Base-by-base conservation (phyloP, 306 rosid species). In the Cucumis melo region DNA sequence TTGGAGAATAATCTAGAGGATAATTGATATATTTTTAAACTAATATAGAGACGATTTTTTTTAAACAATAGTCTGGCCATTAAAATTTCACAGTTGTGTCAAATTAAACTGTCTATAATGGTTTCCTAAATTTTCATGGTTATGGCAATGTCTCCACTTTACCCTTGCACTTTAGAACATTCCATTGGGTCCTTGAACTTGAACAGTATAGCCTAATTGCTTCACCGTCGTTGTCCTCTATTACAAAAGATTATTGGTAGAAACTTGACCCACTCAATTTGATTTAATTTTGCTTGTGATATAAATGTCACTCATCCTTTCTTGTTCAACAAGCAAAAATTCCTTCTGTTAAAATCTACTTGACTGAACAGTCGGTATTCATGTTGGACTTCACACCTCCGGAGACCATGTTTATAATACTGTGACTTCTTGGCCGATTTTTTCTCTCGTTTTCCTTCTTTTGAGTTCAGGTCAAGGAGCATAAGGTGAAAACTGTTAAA, bases 391-490 rank as follows among this genome's bases (percentile, higher is more conserved):
- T 8, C 32, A 6, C 29, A 10, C 36, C 32, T 67, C 32, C 20
- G 5, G 24, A 7, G 32, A 67, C 20, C 36, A 6, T 13, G 58
- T 50, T 48, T 71, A 24, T 56, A 67, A 21, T 42, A 67, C 36
- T 6, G 15, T 27, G 39, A 21, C 20, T 24, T 19, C 19, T 74
- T 36, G 2, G 27, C 27, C 41, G 21, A 8, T 80, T 73, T 41
- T 76, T 50, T 20, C 66, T 50, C 50, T 73, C 23, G 23, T 54
- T 58, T 80, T 77, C 4, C 34, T 57, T 79, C 58, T 81, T 51
- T 74, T 73, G 83, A 66, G 84, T 77, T 24, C 77, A 90, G 96
- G 85, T 88, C 27, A 88, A 80, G 81, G 96, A 90, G 39, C 88
- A 55, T 60, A 88, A 78, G 80, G 84, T 79, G 85, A 84, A 83